phyloP scores from a whole-genome alignment of 2,329 filamentous ascomycete genomes.

The Alternaria sp. region DNA sequence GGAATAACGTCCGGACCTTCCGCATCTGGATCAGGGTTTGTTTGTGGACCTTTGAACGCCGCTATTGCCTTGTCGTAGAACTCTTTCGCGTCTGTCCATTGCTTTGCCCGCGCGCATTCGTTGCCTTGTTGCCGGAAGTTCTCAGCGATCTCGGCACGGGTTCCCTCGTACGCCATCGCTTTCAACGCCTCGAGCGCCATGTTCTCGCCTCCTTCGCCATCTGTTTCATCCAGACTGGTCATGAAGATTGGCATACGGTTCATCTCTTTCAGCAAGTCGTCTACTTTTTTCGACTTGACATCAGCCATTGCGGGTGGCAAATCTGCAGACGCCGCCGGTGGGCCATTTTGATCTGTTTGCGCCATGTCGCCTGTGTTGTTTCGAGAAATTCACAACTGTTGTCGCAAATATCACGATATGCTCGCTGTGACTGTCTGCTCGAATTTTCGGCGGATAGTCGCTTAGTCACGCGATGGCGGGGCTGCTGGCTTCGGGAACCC shows the following conservation, averaged over 20 bases:
- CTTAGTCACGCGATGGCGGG: slow-evolving; percentile 28
- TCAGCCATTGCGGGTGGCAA: slow-evolving; percentile 67
- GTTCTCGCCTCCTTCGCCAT: slow-evolving; percentile 73
- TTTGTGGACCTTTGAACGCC: slow-evolving; percentile 69
- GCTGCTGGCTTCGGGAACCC: neutral
- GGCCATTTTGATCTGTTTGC: slow-evolving; percentile 14
- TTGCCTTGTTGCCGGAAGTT: slow-evolving; percentile 95
- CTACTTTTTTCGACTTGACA: slow-evolving; percentile 61
- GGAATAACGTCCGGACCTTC: slow-evolving; percentile 49
- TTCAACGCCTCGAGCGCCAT: slow-evolving; percentile 83
- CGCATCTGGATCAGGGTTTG: slow-evolving; percentile 47
- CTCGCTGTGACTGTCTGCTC: slow-evolving; percentile 1
- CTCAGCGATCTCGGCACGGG: slow-evolving; percentile 77
- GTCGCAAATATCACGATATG: slow-evolving; percentile 1
- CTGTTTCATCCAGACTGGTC: slow-evolving; percentile 77
- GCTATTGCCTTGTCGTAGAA: slow-evolving; percentile 89
- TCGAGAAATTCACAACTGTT: neutral
- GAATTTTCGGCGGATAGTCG: slow-evolving; percentile 27
- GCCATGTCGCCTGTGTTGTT: slow-evolving; percentile 22
- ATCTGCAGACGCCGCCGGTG: slow-evolving; percentile 46
- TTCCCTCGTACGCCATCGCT: slow-evolving; percentile 92
- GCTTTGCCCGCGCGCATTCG: slow-evolving; percentile 76
- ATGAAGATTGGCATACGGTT: slow-evolving; percentile 88
- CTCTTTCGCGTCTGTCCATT: slow-evolving; percentile 84
- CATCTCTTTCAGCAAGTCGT: slow-evolving; percentile 69